Evolutionary conservation across 2,329 filamentous ascomycete genomes (phyloP).

Genomic region (Stagonosporopsis cucurbitacearum): DNA sequence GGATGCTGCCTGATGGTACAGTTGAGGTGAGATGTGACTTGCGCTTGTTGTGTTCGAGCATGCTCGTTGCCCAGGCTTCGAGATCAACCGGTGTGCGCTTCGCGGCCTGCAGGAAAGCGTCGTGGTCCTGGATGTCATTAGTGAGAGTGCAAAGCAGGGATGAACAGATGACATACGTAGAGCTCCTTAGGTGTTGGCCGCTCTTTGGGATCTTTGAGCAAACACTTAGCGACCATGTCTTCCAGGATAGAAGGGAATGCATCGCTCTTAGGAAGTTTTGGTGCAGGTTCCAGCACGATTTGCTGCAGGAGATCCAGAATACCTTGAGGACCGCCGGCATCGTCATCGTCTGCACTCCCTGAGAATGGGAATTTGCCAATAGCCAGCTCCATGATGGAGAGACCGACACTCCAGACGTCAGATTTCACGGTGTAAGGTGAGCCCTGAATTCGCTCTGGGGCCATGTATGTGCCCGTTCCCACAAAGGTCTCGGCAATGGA

Average conservation of each 20-base stretch:
- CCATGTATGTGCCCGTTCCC: constrained; percentile 99
- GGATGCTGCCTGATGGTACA: constrained; percentile 68
- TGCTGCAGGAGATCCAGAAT: constrained; percentile 96
- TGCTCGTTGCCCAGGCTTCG: constrained; percentile 87
- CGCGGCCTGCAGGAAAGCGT: constrained; percentile 93
- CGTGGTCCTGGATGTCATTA: constrained; percentile 71
- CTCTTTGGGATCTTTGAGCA: constrained; percentile 86
- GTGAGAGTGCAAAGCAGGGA: not conserved
- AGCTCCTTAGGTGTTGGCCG: constrained; percentile 92
- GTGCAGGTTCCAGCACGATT: constrained; percentile 95
- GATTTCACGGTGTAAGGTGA: constrained; percentile 98
- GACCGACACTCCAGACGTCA: constrained; percentile 97
- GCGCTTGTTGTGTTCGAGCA: constrained; percentile 95
- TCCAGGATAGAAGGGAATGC: constrained; percentile 95
- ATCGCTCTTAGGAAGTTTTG: constrained; percentile 92
- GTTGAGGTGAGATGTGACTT: constrained; percentile 89
- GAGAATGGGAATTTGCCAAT: constrained; percentile 97
- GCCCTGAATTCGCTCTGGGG: constrained; percentile 95
- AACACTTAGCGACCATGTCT: constrained; percentile 95
- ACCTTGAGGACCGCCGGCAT: constrained; percentile 78
- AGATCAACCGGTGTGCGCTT: constrained; percentile 96
- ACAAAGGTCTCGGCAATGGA: constrained; percentile 98
- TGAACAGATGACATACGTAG: constrained; percentile 67
- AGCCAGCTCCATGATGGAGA: constrained; percentile 94
- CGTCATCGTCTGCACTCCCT: constrained; percentile 76